Base-by-base conservation (phyloP, 1,284 basidiomycete species). In the Xanthoconium separans region DNA sequence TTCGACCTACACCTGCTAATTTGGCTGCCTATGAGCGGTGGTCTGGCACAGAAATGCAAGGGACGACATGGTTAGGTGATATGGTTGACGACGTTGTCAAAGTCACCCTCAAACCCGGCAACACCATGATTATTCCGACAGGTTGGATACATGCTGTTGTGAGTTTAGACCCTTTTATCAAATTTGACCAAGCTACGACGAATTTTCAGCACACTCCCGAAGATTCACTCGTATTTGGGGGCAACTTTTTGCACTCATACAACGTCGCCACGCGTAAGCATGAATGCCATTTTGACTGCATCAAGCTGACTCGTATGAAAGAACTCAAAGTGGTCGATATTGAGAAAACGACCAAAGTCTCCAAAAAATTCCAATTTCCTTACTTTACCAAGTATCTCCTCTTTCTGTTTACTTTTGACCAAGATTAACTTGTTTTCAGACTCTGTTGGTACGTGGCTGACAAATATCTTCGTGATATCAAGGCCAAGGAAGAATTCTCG, bases 111-210 rank as follows among this genome's bases (percentile, higher is more conserved):
- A 73, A 75, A 11, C 78, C 81, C n/a, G 95, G 95, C 2, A 95
- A 95, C 63, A 98, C 95, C 0, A 95, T 97, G 93, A 91, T 97
- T 54, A 96, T 98, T 50, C 95, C 95, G 2, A 88, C 93, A 0
- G 96, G 96, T 0, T 98, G 96, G 89, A 97, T 98, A 58, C 96
- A 99, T 68, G 93, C 94, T 18, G 96, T 99, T 34, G 92, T 93
- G 67, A 69, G 88, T 80, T 24, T 48, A 7, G 22, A 42, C 18
- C 9, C 36, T 16, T n/a, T 37, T 30, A 36, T 47, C 12, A 16
- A 27, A n/a, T 40, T 54, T 44, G 13, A 43, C n/a, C 51, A 30
- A 30, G 15, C 37, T 51, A 34, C 31, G 34, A 53, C 20, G 31
- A 22, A 10, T 50, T 41, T 58, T 36, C 61, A 93, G 90, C 89